Percentiles rank a stretch among this genome's conserved stretches.
Evolutionary conservation across 129 eudicot species (phyloP).

Genomic region (Arctium minus): DNA sequence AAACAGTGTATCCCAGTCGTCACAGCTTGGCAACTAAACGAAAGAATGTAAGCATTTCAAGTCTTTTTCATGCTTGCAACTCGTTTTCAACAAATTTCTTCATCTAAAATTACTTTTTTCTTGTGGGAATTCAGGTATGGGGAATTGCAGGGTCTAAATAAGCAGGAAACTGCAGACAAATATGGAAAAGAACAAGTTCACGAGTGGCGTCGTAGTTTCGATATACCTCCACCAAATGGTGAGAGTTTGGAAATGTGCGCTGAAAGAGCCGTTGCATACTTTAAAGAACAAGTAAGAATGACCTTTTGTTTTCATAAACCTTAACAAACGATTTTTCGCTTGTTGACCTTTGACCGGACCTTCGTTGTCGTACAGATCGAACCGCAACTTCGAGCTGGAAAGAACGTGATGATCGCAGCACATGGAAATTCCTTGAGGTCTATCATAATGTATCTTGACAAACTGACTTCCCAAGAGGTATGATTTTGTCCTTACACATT

Average conservation of each 20-base stretch:
- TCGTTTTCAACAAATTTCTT: neutral
- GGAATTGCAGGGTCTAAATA: constrained; percentile 74
- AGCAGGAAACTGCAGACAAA: constrained; percentile 87
- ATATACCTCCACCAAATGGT: constrained; percentile 81
- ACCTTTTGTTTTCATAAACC: neutral
- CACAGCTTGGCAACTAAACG: constrained; percentile 84
- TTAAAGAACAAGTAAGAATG: constrained; percentile 50
- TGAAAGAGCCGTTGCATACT: constrained; percentile 83
- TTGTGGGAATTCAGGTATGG: constrained; percentile 52
- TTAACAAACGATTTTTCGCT: neutral
- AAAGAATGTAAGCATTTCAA: constrained; percentile 51
- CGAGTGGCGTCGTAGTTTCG: constrained; percentile 86
- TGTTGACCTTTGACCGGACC: constrained; percentile 4
- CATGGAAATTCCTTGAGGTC: constrained; percentile 86
- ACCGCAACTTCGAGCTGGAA: constrained; percentile 66
- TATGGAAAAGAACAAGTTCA: constrained; percentile 75
- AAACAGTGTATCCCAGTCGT: constrained; percentile 71
- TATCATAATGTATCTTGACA: constrained; percentile 80
- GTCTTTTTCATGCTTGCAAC: neutral
- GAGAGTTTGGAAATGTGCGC: constrained; percentile 92
- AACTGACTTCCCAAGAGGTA: constrained; percentile 72
- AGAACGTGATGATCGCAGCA: constrained; percentile 80
- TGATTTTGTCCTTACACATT: neutral
- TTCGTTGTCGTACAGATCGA: constrained; percentile 44
- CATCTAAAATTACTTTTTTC: neutral